Percentiles rank a stretch among this genome's conserved stretches.
Evolutionary conservation across 1,284 basidiomycete species (phyloP).

Genomic region (Austroboletus olivaceoglutinosus): DNA sequence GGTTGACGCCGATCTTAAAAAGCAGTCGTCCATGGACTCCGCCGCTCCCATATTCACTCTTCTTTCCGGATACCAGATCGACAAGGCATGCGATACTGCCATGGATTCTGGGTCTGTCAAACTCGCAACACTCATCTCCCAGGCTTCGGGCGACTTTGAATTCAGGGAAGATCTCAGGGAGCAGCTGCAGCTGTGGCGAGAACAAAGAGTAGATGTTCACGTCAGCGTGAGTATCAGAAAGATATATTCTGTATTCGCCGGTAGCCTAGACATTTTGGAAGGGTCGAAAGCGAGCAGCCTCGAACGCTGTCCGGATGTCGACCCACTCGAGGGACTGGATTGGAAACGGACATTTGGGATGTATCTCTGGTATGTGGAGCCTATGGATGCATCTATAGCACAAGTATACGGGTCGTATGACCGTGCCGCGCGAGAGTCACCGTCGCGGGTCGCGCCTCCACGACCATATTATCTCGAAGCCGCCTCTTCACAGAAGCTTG

Average conservation of each 20-base stretch:
- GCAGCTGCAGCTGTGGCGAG: conserved; percentile 85
- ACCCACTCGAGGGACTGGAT: conserved; percentile 80
- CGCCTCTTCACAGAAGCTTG: conserved; percentile 33
- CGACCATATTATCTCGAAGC: conserved; percentile 66
- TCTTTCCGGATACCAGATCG: conserved; percentile 86
- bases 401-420: conserved; percentile 74
- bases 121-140: conserved; percentile 89
- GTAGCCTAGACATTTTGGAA: conserved; percentile 65
- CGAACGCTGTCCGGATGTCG: conserved; percentile 63
- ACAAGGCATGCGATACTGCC: conserved; percentile 78
- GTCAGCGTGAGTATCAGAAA: conserved; percentile 72
- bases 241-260: conserved; percentile 85
- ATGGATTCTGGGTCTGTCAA: conserved; percentile 78
- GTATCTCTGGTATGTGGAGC: conserved; percentile 85
- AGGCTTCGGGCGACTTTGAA: conserved; percentile 78
- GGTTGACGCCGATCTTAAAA: conserved; percentile 76
- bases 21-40: conserved; percentile 45
- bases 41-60: conserved; percentile 68
- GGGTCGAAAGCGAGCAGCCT: conserved; percentile 56
- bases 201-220: conserved; percentile 72
- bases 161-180: conserved; percentile 74
- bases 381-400: conserved; percentile 69
- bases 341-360: conserved; percentile 96
- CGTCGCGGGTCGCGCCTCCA: conserved; percentile 56
- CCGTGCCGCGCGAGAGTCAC: conserved; percentile 43